Conservation (phyloP, 1,284 basidiomycete species). For the Ustilago vetiveriae region DNA sequence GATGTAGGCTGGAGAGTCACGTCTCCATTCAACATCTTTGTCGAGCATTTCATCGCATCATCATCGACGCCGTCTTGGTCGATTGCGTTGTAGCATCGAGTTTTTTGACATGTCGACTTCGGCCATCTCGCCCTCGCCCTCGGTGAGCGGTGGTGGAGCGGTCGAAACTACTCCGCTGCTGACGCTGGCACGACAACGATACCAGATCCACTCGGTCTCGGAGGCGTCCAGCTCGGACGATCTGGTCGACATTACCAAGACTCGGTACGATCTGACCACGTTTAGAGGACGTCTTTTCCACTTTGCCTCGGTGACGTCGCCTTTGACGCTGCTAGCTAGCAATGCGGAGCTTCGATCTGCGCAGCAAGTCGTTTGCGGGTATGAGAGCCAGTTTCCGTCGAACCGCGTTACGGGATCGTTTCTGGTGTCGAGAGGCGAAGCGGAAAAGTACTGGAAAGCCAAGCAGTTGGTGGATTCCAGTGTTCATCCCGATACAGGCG, state of each 20-base stretch:
- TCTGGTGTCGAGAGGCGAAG: conserved; percentile 36
- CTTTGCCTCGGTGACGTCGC: conserved; percentile 71
- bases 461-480: conserved; percentile 67
- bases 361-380: conserved; percentile 30
- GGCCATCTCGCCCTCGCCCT: conserved; percentile 6
- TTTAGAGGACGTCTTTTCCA: conserved; percentile 69
- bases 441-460: conserved; percentile 50
- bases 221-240: conserved; percentile 22
- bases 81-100: too few relatives aligned
- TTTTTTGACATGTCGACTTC: conserved; percentile 32
- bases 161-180: conserved; percentile 28
- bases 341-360: conserved; percentile 39
- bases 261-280: conserved; percentile 44
- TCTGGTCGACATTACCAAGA: conserved; percentile 45
- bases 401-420: conserved; percentile 27
- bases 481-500: conserved; percentile 69
- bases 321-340: conserved; percentile 70
- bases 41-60: too few relatives aligned
- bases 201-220: conserved; percentile 21
- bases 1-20: too few relatives aligned
- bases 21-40: too few relatives aligned
- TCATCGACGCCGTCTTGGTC: too few relatives aligned
- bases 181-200: conserved; percentile 26
- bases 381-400: conserved; percentile 35
- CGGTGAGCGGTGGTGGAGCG: background rate